Percentiles rank a stretch among this genome's conserved stretches.
Conservation (phyloP, 2,329 filamentous ascomycete genomes). For the Aspergillus niger region DNA sequence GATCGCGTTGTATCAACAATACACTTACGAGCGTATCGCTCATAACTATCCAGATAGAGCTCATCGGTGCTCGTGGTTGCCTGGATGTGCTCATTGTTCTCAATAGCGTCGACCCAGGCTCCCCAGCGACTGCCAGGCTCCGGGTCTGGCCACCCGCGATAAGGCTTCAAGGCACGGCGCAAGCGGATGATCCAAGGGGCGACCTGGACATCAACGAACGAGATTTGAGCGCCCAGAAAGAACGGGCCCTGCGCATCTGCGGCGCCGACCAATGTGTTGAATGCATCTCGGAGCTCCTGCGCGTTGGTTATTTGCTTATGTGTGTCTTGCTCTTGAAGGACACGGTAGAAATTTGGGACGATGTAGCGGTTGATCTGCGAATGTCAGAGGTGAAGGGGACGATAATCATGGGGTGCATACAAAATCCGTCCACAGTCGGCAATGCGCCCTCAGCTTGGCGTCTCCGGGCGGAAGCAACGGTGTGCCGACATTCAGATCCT, state of each 20-base stretch:
- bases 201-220: constrained; percentile 73
- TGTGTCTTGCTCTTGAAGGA: constrained; percentile 66
- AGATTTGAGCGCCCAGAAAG: constrained; percentile 61
- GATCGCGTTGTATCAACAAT: neutral
- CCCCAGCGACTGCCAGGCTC: constrained; percentile 66
- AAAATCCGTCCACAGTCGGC: constrained; percentile 78
- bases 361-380: constrained; percentile 73
- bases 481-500: constrained; percentile 66
- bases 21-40: constrained; percentile 59
- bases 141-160: constrained; percentile 66
- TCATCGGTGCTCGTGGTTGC: constrained; percentile 68
- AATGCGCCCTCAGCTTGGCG: constrained; percentile 70
- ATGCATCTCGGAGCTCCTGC: constrained; percentile 65
- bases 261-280: constrained; percentile 62
- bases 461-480: constrained; percentile 65
- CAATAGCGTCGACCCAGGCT: constrained; percentile 70
- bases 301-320: constrained; percentile 61
- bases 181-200: constrained; percentile 74
- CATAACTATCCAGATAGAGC: constrained; percentile 68
- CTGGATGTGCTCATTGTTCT: constrained; percentile 62
- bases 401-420: constrained; percentile 44
- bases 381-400: constrained; percentile 7
- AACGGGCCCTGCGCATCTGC: constrained; percentile 66
- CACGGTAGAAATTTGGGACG: constrained; percentile 73
- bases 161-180: constrained; percentile 64